These are phyloP conservation scores for Cucurbita maxima DNA, from an alignment of 306 rosid genomes.

Conservation along the genomic window DNA sequence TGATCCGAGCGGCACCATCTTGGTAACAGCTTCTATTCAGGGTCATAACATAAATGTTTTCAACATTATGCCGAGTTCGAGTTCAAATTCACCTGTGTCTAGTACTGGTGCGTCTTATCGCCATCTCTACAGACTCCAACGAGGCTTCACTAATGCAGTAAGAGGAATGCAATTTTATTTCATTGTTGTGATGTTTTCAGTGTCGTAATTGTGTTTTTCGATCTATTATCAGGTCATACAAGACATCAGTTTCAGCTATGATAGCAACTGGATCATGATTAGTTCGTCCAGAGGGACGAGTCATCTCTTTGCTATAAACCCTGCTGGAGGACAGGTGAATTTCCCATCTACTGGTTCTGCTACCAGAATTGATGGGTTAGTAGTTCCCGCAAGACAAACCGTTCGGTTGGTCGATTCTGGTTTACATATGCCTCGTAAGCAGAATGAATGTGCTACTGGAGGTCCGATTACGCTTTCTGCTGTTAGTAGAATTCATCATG, in stretches of 20 bases:
- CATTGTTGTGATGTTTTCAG: neutral
- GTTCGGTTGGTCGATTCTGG: conserved; percentile 26
- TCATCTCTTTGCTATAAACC: conserved; percentile 89
- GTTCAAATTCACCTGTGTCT: conserved; percentile 26
- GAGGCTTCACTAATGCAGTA: conserved; percentile 91
- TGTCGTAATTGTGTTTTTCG: neutral
- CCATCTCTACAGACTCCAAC: conserved; percentile 83
- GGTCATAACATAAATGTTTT: conserved; percentile 93
- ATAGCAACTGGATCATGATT: conserved; percentile 97
- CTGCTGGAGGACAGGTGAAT: conserved; percentile 62
- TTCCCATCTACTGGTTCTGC: conserved; percentile 30
- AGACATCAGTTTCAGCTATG: conserved; percentile 84
- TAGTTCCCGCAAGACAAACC: conserved; percentile 20
- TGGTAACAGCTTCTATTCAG: conserved; percentile 86
- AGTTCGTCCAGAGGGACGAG: conserved; percentile 94
- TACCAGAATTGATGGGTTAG: conserved; percentile 26
- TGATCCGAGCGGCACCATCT: conserved; percentile 83
- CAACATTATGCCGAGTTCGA: conserved; percentile 47
- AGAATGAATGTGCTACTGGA: conserved; percentile 30
- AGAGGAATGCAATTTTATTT: conserved; percentile 12
- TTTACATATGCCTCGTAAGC: conserved; percentile 36
- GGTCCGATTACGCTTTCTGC: conserved; percentile 69
- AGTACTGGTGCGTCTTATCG: conserved; percentile 35
- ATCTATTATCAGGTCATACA: conserved; percentile 63
- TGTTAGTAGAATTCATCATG: conserved; percentile 70